These are phyloP conservation scores for Coemansia pectinata DNA, from an alignment of 192 early-diverging fungal species.

Conservation along the genomic window DNA sequence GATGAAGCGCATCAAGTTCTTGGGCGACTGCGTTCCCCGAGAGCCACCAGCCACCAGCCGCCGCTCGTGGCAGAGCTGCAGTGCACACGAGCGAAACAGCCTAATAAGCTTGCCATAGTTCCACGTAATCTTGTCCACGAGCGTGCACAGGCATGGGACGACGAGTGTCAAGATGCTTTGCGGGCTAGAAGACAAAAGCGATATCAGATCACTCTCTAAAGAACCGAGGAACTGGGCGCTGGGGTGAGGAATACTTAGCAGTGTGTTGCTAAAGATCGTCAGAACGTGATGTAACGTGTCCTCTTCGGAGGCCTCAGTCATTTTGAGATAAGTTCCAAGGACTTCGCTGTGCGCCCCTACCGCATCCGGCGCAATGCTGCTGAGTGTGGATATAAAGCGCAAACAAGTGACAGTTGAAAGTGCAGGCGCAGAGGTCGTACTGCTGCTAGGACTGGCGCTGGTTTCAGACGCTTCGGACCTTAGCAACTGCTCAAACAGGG, in stretches of 20 bases:
- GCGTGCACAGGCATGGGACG: conserved; percentile 71
- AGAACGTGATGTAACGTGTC: conserved; percentile 58
- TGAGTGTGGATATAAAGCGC: conserved; percentile 57
- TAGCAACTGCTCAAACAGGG: conserved; percentile 71
- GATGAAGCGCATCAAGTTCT: conserved; percentile 66
- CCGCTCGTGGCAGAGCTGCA: conserved; percentile 58
- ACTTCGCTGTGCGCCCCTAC: conserved; percentile 56
- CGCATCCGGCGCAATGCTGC: conserved; percentile 58
- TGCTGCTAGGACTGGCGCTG: conserved; percentile 5
- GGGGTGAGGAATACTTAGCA: conserved; percentile 51
- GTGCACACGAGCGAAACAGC: conserved; percentile 55
- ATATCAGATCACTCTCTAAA: conserved; percentile 64
- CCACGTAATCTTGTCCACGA: conserved; percentile 64
- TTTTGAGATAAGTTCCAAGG: conserved; percentile 59
- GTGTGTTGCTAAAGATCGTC: conserved; percentile 56
- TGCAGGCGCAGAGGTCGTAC: background rate
- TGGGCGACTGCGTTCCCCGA: conserved; percentile 26
- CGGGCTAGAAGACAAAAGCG: conserved; percentile 59
- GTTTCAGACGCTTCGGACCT: conserved; percentile 60
- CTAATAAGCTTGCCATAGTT: conserved; percentile 55
- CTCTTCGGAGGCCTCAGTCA: conserved; percentile 50
- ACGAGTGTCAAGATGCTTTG: conserved; percentile 63
- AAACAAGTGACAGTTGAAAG: conserved; percentile 41
- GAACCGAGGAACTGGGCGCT: conserved; percentile 57
- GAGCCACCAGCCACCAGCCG: conserved; percentile 32